Evolutionary conservation across 768 basidiomycete genomes (phyloP).

Genomic region (Amanita inopinata): DNA sequence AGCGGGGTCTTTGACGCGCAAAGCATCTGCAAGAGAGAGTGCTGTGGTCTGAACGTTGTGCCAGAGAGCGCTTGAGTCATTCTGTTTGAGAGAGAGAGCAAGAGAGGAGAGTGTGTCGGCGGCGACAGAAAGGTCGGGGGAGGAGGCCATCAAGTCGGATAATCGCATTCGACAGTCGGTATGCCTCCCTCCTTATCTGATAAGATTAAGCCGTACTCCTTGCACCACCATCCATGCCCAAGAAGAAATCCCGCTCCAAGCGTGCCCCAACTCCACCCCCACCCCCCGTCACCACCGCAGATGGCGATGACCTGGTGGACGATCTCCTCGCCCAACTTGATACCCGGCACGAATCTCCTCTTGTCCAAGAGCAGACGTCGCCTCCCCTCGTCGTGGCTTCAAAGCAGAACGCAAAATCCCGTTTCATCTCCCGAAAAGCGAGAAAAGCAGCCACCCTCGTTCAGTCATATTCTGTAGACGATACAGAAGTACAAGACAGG

Average conservation of each 20-base stretch:
- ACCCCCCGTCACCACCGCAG: constrained; percentile 19
- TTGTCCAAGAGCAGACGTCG: constrained; percentile 40
- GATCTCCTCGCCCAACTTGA: constrained; percentile 74
- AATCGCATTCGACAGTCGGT: neutral
- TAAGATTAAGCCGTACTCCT: no score
- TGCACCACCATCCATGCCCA: constrained; percentile 7
- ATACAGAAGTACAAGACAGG: constrained; percentile 51
- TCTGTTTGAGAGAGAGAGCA: constrained; percentile 1
- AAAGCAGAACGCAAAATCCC: constrained; percentile 50
- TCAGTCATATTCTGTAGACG: constrained; percentile 37
- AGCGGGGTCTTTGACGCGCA: constrained; percentile 46
- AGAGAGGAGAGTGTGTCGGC: constrained; percentile 2
- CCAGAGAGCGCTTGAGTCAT: constrained; percentile 6
- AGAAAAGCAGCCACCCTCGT: constrained; percentile 61
- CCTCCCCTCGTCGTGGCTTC: constrained; percentile 23
- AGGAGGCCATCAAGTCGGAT: neutral
- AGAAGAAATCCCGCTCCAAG: constrained; percentile 34
- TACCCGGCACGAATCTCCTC: constrained; percentile 33
- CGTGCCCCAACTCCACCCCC: constrained; percentile 20
- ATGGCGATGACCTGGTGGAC: constrained; percentile 58
- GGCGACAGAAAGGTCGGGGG: constrained; percentile 2
- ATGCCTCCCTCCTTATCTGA: neutral
- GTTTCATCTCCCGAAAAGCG: constrained; percentile 67
- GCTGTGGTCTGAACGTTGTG: neutral
- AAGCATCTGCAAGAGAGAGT: constrained; percentile 16